phyloP scores from a whole-genome alignment of 805 yeast genomes.

The Wickerhamomyces mucosus region DNA sequence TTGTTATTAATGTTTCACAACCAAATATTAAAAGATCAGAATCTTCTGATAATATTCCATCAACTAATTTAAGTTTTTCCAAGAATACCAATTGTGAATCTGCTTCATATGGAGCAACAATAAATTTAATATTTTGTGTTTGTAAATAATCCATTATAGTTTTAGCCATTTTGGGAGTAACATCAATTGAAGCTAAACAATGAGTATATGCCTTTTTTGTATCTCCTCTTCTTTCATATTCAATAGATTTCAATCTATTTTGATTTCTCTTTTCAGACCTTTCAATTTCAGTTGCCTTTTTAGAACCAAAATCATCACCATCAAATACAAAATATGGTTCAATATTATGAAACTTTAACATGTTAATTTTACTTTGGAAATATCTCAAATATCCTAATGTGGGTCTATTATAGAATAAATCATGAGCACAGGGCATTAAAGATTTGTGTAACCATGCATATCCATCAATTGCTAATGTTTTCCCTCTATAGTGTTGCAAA shows the following conservation, averaged over 20 bases:
- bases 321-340: conserved; percentile 88
- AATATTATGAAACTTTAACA: conserved; percentile 58
- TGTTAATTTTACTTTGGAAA: conserved; percentile 53
- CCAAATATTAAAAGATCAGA: conserved; percentile 91
- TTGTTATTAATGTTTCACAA: conserved; percentile 64
- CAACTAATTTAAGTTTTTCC: conserved; percentile 63
- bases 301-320: conserved; percentile 80
- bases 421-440: conserved; percentile 73
- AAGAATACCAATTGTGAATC: conserved; percentile 94
- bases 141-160: conserved; percentile 68
- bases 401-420: conserved; percentile 60
- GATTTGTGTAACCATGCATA: conserved; percentile 96
- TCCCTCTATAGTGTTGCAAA: conserved; percentile 56
- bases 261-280: conserved; percentile 48
- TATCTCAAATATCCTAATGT: conserved; percentile 67
- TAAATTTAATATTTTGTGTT: conserved; percentile 44
- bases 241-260: conserved; percentile 48
- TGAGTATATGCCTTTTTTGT: conserved; percentile 52
- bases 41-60: conserved; percentile 88
- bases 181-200: conserved; percentile 73
- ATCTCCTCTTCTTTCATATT: conserved; percentile 43
- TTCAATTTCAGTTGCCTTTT: conserved; percentile 60
- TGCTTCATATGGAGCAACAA: conserved; percentile 98
- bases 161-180: conserved; percentile 88
- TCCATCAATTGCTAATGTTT: conserved; percentile 85